Conservation (phyloP, 2,329 filamentous ascomycete genomes). For the Pseudogymnoascus sp. region DNA sequence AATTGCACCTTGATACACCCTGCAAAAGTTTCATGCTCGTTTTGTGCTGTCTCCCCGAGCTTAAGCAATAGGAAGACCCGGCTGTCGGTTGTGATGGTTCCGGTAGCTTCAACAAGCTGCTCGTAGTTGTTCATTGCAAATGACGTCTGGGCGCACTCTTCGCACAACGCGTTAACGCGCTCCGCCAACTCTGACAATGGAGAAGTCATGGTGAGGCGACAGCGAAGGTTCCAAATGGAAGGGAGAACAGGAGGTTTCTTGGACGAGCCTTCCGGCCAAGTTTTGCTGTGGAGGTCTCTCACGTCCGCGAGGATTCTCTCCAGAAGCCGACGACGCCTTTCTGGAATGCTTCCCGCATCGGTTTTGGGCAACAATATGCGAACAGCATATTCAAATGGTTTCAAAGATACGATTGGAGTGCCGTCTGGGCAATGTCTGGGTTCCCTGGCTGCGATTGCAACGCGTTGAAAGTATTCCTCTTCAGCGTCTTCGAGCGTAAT, state of each 20-base stretch:
- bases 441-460: not conserved
- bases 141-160: not conserved
- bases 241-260: not conserved
- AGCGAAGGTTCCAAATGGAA: not conserved
- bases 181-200: not conserved
- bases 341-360: not conserved
- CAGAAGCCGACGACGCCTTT: not conserved
- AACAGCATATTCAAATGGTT: not conserved
- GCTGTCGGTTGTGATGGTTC: not conserved
- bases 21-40: not conserved
- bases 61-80: not conserved
- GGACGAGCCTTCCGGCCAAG: not conserved
- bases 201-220: not conserved
- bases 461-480: conserved; percentile 3
- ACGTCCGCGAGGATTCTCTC: not conserved
- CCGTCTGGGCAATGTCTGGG: not conserved
- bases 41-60: not conserved
- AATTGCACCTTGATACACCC: not conserved
- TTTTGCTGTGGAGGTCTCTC: not conserved
- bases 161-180: not conserved
- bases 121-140: not conserved
- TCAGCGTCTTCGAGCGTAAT: not conserved
- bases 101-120: not conserved
- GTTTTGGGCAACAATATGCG: not conserved
- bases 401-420: not conserved